phyloP scores from a whole-genome alignment of 768 basidiomycete species.

The Termitomyces sp. region DNA sequence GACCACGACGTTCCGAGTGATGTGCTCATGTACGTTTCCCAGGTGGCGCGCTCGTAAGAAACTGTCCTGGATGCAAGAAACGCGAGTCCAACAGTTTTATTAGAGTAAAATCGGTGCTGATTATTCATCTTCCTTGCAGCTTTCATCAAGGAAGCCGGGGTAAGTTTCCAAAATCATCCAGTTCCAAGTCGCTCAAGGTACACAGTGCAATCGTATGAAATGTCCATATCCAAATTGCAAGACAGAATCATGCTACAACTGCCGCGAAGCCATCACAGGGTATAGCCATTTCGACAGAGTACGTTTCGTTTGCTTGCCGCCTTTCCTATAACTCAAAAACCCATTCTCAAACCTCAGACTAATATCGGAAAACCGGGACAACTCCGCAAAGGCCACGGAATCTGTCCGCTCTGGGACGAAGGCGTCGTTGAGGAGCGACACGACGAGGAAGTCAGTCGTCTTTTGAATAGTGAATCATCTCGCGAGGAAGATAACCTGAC shows the following conservation, averaged over 20 bases:
- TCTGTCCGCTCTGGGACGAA: slow-evolving; percentile 65
- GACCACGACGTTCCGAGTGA: background rate
- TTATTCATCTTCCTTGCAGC: slow-evolving; percentile 31
- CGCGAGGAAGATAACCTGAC: background rate
- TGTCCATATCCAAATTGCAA: slow-evolving; percentile 57
- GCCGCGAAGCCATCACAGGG: slow-evolving; percentile 63
- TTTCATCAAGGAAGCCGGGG: slow-evolving; percentile 77
- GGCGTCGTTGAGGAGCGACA: slow-evolving; percentile 57
- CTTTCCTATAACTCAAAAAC: background rate
- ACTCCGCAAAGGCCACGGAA: slow-evolving; percentile 14
- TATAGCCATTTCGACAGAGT: slow-evolving; percentile 74
- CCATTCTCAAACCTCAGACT: background rate
- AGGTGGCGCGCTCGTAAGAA: slow-evolving; percentile 81
- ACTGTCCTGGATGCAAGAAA: slow-evolving; percentile 84
- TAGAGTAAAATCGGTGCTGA: background rate
- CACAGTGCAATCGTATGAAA: slow-evolving; percentile 88
- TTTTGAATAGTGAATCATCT: background rate
- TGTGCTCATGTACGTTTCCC: background rate
- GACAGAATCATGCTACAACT: slow-evolving; percentile 81
- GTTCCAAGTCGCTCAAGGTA: background rate
- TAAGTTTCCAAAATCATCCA: slow-evolving; percentile 25
- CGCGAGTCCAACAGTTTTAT: slow-evolving; percentile 29
- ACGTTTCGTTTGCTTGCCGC: slow-evolving; percentile 11
- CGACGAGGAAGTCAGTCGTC: slow-evolving; percentile 49
- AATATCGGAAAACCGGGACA: background rate